Conservation (phyloP, 345 rosid genomes). For the Populus ilicifolia region DNA sequence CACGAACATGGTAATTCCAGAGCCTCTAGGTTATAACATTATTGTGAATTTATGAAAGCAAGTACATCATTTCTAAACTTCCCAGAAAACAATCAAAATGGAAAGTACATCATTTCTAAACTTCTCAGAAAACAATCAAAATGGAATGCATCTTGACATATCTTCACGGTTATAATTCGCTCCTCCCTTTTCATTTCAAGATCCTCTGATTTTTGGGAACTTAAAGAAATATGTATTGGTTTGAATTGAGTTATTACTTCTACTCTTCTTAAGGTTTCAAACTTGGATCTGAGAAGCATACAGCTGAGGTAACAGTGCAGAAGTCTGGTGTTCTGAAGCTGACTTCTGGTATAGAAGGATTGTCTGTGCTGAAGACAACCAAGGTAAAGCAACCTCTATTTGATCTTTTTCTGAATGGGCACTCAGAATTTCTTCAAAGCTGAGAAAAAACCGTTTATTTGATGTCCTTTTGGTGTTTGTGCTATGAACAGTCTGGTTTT, state of each 20-base stretch:
- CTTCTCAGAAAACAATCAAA: too few relatives aligned
- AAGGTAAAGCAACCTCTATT: constrained; percentile 43
- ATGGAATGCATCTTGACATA: background rate
- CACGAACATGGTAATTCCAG: constrained; percentile 60
- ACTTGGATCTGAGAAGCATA: constrained; percentile 94
- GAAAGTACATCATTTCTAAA: too few relatives aligned
- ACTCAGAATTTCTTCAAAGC: too few relatives aligned
- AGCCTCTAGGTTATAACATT: background rate
- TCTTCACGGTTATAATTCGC: background rate
- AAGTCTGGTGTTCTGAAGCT: constrained; percentile 60
- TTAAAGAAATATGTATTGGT: background rate
- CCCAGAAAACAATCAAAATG: too few relatives aligned
- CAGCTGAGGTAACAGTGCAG: constrained; percentile 56
- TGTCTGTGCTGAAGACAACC: constrained; percentile 85
- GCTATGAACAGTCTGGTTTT: constrained; percentile 79
- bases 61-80: too few relatives aligned
- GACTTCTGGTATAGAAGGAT: constrained; percentile 67
- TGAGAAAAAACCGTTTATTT: too few relatives aligned
- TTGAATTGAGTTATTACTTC: background rate
- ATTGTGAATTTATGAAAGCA: background rate
- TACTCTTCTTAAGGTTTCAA: constrained; percentile 60
- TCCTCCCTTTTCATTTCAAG: background rate
- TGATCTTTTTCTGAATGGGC: background rate
- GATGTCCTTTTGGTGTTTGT: constrained; percentile 6
- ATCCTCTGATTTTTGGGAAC: background rate